phyloP scores from a whole-genome alignment of 2,329 filamentous ascomycete genomes.

The Aureobasidium vineae region DNA sequence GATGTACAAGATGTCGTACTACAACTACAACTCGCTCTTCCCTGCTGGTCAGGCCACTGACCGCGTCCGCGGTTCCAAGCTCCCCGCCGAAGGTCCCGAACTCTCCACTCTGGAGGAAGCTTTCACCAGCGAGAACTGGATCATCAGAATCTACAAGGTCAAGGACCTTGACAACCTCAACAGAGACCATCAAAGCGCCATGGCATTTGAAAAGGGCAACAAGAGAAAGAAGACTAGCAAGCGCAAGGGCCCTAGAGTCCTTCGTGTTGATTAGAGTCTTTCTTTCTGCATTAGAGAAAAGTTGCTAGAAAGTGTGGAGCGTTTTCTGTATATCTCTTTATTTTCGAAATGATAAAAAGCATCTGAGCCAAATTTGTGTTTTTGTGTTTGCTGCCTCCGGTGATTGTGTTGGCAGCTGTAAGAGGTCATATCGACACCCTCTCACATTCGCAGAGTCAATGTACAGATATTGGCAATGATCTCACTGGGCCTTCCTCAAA shows the following conservation, averaged over 20 bases:
- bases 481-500: too few relatives aligned
- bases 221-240: constrained; percentile 77
- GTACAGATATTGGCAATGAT: too few relatives aligned
- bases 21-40: constrained; percentile 94
- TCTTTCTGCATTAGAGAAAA: background rate
- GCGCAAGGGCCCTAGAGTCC: constrained; percentile 67
- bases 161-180: constrained; percentile 97
- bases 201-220: constrained; percentile 71
- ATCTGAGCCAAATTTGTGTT: background rate
- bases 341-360: constrained; percentile 9
- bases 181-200: constrained; percentile 71
- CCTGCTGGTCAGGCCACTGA: constrained; percentile 86
- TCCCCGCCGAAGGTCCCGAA: constrained; percentile 81
- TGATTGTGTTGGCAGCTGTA: too few relatives aligned
- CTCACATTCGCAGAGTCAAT: too few relatives aligned
- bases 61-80: constrained; percentile 74
- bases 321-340: constrained; percentile 6
- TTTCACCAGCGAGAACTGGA: constrained; percentile 99
- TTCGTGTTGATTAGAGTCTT: constrained; percentile 66
- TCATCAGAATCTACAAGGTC: constrained; percentile 99
- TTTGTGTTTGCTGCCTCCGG: background rate
- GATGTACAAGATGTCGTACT: constrained; percentile 99
- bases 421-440: too few relatives aligned
- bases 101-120: constrained; percentile 92
- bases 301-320: background rate